Evolutionary conservation across 768 basidiomycete species (phyloP).

Genomic region (Lactarius pseudohatsudake): DNA sequence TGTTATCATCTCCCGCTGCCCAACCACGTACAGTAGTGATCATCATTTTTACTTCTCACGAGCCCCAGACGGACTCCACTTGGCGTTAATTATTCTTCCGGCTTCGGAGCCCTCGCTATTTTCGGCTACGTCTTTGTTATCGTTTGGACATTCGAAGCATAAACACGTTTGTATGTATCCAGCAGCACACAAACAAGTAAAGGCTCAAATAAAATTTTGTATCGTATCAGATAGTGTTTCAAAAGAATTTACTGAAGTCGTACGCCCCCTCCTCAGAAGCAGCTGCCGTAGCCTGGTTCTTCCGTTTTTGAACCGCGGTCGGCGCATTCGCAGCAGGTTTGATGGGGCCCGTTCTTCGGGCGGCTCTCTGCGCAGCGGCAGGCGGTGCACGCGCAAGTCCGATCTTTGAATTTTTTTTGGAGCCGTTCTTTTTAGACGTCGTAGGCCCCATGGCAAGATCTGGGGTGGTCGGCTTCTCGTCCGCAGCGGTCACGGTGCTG

Average conservation of each 20-base stretch:
- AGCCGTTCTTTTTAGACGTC: background rate
- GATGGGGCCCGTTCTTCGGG: conserved; percentile 17
- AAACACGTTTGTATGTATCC: background rate
- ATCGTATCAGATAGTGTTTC: background rate
- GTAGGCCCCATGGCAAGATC: no score
- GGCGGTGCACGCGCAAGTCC: background rate
- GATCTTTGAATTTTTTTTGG: background rate
- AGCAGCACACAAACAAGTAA: background rate
- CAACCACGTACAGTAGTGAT: background rate
- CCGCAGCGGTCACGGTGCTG: background rate
- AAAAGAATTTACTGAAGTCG: conserved; percentile 61
- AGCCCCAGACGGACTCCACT: background rate
- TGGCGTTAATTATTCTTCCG: background rate
- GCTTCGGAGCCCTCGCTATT: background rate
- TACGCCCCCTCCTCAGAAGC: conserved; percentile 44
- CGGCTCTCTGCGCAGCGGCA: background rate
- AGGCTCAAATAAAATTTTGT: conserved; percentile 3
- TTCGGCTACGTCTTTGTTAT: background rate
- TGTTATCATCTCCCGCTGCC: background rate
- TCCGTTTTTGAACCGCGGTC: conserved; percentile 23
- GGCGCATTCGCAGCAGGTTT: conserved; percentile 42
- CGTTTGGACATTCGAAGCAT: background rate
- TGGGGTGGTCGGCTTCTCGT: background rate
- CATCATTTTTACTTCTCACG: background rate
- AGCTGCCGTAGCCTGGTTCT: conserved; percentile 32